phyloP scores from a whole-genome alignment of 1,284 basidiomycete species.

The Bondarzewia mesenterica region DNA sequence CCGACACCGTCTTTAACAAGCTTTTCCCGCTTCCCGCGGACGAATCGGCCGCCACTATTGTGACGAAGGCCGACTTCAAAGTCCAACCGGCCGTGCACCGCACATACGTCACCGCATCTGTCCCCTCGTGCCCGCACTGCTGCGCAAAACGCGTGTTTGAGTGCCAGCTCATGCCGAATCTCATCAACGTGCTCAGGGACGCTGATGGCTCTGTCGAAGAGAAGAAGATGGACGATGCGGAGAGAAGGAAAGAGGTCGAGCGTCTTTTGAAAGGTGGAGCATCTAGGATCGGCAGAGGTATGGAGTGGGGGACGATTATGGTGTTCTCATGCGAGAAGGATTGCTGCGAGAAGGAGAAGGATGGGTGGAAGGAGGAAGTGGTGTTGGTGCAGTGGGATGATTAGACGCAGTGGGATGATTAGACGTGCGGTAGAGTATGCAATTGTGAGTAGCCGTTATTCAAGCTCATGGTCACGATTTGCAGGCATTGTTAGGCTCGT shows the following conservation, averaged over 20 bases:
- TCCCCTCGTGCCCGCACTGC: conserved; percentile 57
- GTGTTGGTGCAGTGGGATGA: conserved; percentile 71
- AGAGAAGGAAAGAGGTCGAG: conserved; percentile 48
- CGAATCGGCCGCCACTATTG: conserved; percentile 30
- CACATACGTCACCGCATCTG: conserved; percentile 35
- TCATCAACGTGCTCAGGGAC: conserved; percentile 61
- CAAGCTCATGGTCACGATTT: no score
- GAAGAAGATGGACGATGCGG: conserved; percentile 44
- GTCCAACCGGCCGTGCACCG: conserved; percentile 40
- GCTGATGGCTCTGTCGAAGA: conserved; percentile 17
- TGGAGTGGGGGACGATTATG: conserved; percentile 83
- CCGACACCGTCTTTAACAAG: conserved; percentile 55
- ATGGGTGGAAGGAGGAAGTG: conserved; percentile 65
- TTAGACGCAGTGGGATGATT: no score
- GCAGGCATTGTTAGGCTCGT: no score
- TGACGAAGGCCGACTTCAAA: conserved; percentile 53
- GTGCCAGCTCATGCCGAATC: conserved; percentile 81
- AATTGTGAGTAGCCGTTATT: no score
- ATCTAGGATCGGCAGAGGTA: conserved; percentile 35
- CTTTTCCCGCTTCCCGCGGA: conserved; percentile 54
- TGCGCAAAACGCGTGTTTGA: conserved; percentile 62
- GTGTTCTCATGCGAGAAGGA: conserved; percentile 73
- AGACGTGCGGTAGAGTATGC: no score
- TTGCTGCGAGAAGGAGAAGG: conserved; percentile 44
- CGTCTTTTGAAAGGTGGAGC: conserved; percentile 35